phyloP scores from a whole-genome alignment of 495 filamentous ascomycete species.

The Penicillium crystallinum region DNA sequence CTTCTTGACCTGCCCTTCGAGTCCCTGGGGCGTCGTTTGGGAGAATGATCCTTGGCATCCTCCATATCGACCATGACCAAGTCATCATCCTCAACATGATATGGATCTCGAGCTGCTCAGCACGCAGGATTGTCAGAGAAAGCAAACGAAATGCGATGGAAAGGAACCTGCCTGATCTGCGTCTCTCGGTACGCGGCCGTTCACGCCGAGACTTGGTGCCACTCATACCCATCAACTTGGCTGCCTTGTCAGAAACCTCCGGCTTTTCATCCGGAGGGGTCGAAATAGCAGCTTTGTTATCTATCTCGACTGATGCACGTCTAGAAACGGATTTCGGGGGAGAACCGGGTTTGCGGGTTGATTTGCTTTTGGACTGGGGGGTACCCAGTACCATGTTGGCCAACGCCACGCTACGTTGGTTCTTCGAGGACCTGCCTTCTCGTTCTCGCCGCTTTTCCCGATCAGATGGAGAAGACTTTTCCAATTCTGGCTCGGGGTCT shows the following conservation, averaged over 20 bases:
- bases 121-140: slow-evolving; percentile 2
- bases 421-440: slow-evolving; percentile 31
- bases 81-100: slow-evolving; percentile 55
- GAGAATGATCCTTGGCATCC: slow-evolving; percentile 39
- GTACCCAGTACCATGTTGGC: slow-evolving; percentile 48
- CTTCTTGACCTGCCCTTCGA: slow-evolving; percentile 36
- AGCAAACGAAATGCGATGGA: not conserved
- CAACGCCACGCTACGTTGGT: slow-evolving; percentile 46
- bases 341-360: slow-evolving; percentile 38
- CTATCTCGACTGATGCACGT: slow-evolving; percentile 47
- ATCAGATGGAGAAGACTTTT: slow-evolving; percentile 53
- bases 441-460: slow-evolving; percentile 44
- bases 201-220: slow-evolving; percentile 32
- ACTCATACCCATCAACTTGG: slow-evolving; percentile 54
- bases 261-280: slow-evolving; percentile 48
- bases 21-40: slow-evolving; percentile 30
- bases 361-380: slow-evolving; percentile 47
- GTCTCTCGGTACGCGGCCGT: slow-evolving; percentile 31
- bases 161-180: slow-evolving; percentile 33
- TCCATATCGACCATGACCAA: slow-evolving; percentile 51
- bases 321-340: slow-evolving; percentile 35
- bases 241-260: slow-evolving; percentile 51
- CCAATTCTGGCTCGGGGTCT: slow-evolving; percentile 45
- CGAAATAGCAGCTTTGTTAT: slow-evolving; percentile 41
- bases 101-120: slow-evolving; percentile 50